Evolutionary conservation across 2,329 filamentous ascomycete species (phyloP), one percentile per base, ranked within the genome.

Genomic region (Aspergillus fumigatus): DNA sequence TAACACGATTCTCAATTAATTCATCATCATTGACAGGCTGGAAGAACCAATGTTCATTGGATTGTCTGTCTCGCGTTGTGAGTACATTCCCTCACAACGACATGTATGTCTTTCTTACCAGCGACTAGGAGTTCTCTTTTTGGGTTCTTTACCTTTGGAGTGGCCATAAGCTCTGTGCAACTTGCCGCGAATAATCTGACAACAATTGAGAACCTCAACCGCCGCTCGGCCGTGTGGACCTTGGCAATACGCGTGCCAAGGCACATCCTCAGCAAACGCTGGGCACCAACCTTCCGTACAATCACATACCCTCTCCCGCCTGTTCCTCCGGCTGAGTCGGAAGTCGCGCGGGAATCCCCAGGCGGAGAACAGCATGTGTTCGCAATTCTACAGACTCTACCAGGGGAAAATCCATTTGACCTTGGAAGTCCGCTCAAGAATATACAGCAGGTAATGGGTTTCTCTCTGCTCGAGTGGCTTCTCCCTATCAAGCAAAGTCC

Each of bases 381-480:
- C 69, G 91, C 90, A 11, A 88, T 97, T 43, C 78, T 97, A 1
- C 82, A 84, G 59, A 90, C 88, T 0, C 78, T 84, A 3, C 81
- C 84, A 0, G 87, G 89, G 9, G 87, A 94, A 64, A 96, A 96
- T 63, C 90, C 91, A 0, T 99, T 91, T 86, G 84, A 96, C 65
- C 77, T 94, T 0, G 90, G 89, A 1, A 77, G 71, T 29, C 75
- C 76, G 8, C 79, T 82, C 59, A 75, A 79, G 27, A 97, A 97
- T 67, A 87, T 92, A 75, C 84, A 85, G 61, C 82, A 87, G 14
- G 84, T 97, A 25, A 91, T 99, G 86, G 93, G 93, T 0, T 75
- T 82, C 49, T 83, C 76, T 21, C 61, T 86, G 2, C 59, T 87
- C 14, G 89, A 96, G 58, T 97, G 92, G 92, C 68, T 96, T 11